Conservation (phyloP, 805 yeast species). For the Kuraishia floccosa region DNA sequence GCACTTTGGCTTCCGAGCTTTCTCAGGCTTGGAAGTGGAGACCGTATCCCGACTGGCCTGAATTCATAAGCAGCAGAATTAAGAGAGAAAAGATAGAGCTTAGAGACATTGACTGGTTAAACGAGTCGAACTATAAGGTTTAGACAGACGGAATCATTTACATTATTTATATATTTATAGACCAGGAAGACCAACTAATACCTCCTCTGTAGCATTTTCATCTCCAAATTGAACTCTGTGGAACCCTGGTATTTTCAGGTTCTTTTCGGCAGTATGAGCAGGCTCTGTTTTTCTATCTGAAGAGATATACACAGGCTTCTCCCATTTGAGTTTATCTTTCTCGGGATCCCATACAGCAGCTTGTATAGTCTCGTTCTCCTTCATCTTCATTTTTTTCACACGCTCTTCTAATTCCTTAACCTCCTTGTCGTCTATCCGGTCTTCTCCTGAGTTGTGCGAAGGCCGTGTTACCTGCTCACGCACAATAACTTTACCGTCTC, state of each 20-base stretch:
- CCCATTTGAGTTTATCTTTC: constrained; percentile 42
- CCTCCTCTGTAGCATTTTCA: constrained; percentile 17
- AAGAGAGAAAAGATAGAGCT: constrained; percentile 7
- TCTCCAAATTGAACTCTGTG: constrained; percentile 17
- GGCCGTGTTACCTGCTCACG: constrained; percentile 26
- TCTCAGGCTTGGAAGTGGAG: constrained; percentile 19
- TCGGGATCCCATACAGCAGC: constrained; percentile 50
- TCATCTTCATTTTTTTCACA: constrained; percentile 21
- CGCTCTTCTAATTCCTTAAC: constrained; percentile 20
- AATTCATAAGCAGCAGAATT: constrained; percentile 4
- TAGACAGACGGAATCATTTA: not conserved
- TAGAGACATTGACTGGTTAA: constrained; percentile 6
- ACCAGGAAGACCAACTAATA: constrained; percentile 13
- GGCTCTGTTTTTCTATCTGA: not conserved
- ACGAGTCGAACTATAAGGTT: not conserved
- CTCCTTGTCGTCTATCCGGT: constrained; percentile 12
- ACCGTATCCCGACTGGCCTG: constrained; percentile 7
- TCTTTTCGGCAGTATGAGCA: constrained; percentile 1
- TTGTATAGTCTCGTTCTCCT: constrained; percentile 19
- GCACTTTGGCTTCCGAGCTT: constrained; percentile 9
- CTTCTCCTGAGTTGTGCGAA: not conserved
- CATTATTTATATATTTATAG: constrained; percentile 1
- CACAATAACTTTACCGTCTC: constrained; percentile 69
- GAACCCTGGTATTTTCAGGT: constrained; percentile 4
- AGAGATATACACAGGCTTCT: constrained; percentile 22